A percentile compares a stretch with the other conserved stretches of the same genome.
These are phyloP conservation scores for Cryptosporidium sp. DNA, from an alignment of 169 alveolate genomes.

Conservation along the genomic window DNA sequence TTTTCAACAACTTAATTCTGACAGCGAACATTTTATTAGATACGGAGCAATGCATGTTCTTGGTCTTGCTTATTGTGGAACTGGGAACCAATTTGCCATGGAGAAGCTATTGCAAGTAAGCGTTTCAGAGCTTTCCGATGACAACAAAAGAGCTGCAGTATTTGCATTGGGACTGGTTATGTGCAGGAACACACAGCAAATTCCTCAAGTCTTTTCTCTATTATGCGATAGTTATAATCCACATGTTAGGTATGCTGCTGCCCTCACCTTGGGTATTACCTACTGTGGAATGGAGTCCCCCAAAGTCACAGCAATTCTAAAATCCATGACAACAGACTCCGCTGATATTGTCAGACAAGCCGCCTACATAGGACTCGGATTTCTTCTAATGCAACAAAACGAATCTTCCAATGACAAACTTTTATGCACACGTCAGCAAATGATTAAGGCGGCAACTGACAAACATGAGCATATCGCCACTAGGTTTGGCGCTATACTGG, in stretches of 20 bases:
- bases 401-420: slow-evolving; percentile 86
- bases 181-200: slow-evolving; percentile 85
- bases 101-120: slow-evolving; percentile 94
- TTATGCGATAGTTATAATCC: slow-evolving; percentile 96
- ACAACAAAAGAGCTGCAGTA: slow-evolving; percentile 99
- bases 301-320: slow-evolving; percentile 92
- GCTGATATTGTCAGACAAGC: slow-evolving; percentile 98
- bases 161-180: slow-evolving; percentile 93
- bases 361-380: slow-evolving; percentile 90
- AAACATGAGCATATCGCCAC: slow-evolving; percentile 95
- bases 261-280: slow-evolving; percentile 97
- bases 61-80: slow-evolving; percentile 98
- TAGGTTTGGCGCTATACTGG: slow-evolving; percentile 95
- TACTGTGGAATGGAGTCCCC: slow-evolving; percentile 94
- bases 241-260: slow-evolving; percentile 98
- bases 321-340: slow-evolving; percentile 93
- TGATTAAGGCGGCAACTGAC: slow-evolving; percentile 89
- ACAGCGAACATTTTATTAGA: slow-evolving; percentile 95
- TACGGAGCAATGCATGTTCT: slow-evolving; percentile 97
- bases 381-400: slow-evolving; percentile 88
- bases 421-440: slow-evolving; percentile 83
- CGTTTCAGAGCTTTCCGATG: slow-evolving; percentile 98
- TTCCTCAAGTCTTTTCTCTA: slow-evolving; percentile 91
- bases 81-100: slow-evolving; percentile 90
- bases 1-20: slow-evolving; percentile 88